A percentile compares a stretch with the other conserved stretches of the same genome.
Conservation (phyloP, 1,284 basidiomycete species). For the Neolentinus lepideus region DNA sequence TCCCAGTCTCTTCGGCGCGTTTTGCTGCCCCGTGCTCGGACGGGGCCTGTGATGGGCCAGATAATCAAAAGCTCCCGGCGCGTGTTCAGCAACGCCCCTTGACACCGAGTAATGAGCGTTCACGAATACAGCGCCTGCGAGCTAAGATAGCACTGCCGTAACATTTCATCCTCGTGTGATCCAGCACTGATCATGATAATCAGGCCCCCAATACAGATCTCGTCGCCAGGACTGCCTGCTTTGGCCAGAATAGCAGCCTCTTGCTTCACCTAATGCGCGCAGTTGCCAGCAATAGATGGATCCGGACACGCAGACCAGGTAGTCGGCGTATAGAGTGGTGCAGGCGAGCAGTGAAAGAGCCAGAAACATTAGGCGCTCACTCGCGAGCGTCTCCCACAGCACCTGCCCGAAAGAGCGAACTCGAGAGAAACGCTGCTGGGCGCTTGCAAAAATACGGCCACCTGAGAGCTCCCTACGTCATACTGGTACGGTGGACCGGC, state of each 20-base stretch:
- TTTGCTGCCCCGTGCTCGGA: neutral
- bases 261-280: neutral
- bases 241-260: neutral
- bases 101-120: neutral
- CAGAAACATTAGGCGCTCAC: neutral
- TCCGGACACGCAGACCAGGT: neutral
- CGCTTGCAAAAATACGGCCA: neutral
- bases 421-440: neutral
- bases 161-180: neutral
- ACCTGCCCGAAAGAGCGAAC: neutral
- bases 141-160: constrained; percentile 1
- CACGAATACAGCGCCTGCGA: neutral
- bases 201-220: neutral
- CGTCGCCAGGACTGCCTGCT: neutral
- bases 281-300: neutral
- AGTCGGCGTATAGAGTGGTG: neutral
- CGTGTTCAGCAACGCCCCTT: neutral
- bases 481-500: neutral
- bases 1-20: neutral
- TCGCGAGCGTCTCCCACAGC: neutral
- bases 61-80: neutral
- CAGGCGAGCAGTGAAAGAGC: neutral
- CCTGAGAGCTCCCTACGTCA: neutral
- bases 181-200: neutral
- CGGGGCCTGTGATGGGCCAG: neutral